Percentiles rank a stretch among this genome's conserved stretches.
phyloP scores from a whole-genome alignment of 1,284 basidiomycete genomes.

The Melanopsichium pennsylvanicum region DNA sequence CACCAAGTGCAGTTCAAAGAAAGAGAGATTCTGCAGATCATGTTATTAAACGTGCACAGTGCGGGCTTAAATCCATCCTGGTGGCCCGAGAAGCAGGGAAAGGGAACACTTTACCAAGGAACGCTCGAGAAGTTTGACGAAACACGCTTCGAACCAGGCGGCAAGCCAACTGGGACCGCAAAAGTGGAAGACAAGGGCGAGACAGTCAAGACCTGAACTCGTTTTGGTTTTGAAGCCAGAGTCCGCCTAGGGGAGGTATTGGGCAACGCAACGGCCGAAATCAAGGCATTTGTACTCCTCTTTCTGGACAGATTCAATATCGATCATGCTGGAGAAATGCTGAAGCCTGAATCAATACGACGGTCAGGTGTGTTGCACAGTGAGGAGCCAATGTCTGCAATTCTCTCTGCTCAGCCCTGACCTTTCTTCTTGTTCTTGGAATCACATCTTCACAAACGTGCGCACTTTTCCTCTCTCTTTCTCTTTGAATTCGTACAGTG shows the following conservation, averaged over 20 bases:
- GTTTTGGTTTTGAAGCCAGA: constrained; percentile 12
- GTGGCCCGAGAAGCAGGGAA: constrained; percentile 7
- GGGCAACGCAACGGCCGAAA: constrained; percentile 30
- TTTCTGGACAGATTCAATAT: constrained; percentile 21
- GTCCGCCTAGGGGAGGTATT: constrained; percentile 26
- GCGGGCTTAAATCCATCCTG: constrained; percentile 1
- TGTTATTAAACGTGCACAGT: constrained; percentile 18
- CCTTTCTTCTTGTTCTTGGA: background rate
- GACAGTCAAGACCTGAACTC: constrained; percentile 13
- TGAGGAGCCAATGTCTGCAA: constrained; percentile 8
- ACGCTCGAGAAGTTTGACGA: constrained; percentile 14
- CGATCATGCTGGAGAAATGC: background rate
- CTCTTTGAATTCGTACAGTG: too few relatives aligned
- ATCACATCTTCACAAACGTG: background rate
- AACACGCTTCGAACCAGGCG: constrained; percentile 4
- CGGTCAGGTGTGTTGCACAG: constrained; percentile 19
- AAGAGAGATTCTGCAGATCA: constrained; percentile 14
- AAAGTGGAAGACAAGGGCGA: constrained; percentile 3
- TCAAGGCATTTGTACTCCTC: constrained; percentile 18
- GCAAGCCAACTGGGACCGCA: background rate
- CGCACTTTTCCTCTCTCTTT: too few relatives aligned
- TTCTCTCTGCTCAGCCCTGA: constrained; percentile 1
- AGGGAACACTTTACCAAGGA: constrained; percentile 1
- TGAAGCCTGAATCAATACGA: constrained; percentile 4
- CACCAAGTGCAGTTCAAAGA: constrained; percentile 7